Evolutionary conservation across 2,329 filamentous ascomycete genomes (phyloP), one percentile per base, ranked within the genome.

Genomic region (Diaporthe australafricana): DNA sequence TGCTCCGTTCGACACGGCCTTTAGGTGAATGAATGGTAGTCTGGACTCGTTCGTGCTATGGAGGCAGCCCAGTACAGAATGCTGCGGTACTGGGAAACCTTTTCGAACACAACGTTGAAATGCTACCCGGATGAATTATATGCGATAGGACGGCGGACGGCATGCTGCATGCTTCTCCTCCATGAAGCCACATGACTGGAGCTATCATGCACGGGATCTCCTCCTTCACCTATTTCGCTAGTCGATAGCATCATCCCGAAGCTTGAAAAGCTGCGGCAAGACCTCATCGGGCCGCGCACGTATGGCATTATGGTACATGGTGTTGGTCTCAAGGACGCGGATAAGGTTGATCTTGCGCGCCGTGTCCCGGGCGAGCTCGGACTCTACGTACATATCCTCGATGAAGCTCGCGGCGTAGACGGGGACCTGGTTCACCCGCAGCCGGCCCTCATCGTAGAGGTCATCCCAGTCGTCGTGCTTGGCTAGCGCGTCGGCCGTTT

Each of bases 261-360:
- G 81, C 66, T 87, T 89, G 79, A 97, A 96, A 4, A 98, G 84
- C 77, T 92, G 89, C 76, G 89, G 89, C 77, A 98, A 84, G 22
- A 98, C 89, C 75, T 97, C 93, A 35, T 94, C 92, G 5, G 91
- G 86, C 81, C 90, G 93, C 66, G 87, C 87, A 72, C 94, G 87
- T 53, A 98, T 80, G 0, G 93, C 96, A 78, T 96, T 92, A 81
- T 98, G 96, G 78, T 96, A 96, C 70, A 74, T 89, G 30, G 88
- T 86, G 80, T 98, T 98, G 48, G 94, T 98, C 78, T 96, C 90
- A 77, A 92, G 96, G 50, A 94, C 91, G 83, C 94, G 95, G 79
- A 90, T 92, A 1, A 91, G 91, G 79, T 89, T 92, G 79, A 98
- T 93, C 78, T 91, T 88, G 50, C 84, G 66, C n/a, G 89, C 91